These are phyloP conservation scores for Benincasa hispida DNA, from an alignment of 306 rosid genomes.

Conservation along the genomic window DNA sequence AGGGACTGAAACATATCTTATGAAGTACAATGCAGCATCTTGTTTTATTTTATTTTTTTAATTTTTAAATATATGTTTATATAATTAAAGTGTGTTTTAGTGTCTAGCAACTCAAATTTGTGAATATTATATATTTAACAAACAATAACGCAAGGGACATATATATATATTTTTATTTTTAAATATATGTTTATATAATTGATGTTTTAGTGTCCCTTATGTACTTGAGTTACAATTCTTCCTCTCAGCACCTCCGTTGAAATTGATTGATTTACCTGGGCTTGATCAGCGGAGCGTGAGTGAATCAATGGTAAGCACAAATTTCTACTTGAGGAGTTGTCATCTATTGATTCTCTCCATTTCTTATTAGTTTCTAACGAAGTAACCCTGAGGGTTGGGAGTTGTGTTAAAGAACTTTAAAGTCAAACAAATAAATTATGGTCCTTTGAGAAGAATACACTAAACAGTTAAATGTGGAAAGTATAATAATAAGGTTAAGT, in stretches of 20 bases:
- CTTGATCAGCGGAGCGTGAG: conserved; percentile 81
- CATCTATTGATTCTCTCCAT: conserved; percentile 3
- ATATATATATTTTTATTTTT: too few relatives aligned
- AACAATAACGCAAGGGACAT: neutral
- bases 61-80: too few relatives aligned
- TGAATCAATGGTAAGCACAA: conserved; percentile 63
- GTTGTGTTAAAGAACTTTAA: neutral
- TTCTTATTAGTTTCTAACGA: neutral
- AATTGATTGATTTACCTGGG: conserved; percentile 93
- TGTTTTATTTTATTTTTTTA: too few relatives aligned
- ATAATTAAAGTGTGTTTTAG: neutral
- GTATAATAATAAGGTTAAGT: neutral
- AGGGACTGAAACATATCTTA: neutral
- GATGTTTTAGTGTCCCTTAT: neutral
- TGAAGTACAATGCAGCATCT: neutral
- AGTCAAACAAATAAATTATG: neutral
- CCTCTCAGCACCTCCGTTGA: conserved; percentile 85
- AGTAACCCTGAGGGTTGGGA: neutral
- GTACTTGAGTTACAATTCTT: conserved; percentile 9
- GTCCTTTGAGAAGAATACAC: neutral
- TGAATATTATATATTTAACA: neutral
- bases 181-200: too few relatives aligned
- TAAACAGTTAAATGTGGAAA: neutral
- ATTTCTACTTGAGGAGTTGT: conserved; percentile 2
- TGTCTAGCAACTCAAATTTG: neutral